A percentile compares a stretch with the other conserved stretches of the same genome.
phyloP scores from a whole-genome alignment of 768 basidiomycete genomes.

The Pleurotus djamor region DNA sequence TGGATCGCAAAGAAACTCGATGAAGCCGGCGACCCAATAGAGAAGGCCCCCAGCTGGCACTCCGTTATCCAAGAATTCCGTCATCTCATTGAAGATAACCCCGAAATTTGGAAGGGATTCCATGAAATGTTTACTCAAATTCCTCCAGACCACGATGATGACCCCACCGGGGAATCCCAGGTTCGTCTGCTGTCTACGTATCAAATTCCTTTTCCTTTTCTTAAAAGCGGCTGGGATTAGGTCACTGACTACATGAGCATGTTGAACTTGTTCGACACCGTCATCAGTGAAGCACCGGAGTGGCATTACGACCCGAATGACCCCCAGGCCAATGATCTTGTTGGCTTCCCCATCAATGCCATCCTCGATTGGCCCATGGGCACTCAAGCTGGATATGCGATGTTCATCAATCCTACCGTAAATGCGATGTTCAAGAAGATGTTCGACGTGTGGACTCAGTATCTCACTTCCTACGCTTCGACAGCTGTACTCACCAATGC shows the following conservation, averaged over 20 bases:
- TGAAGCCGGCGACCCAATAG: neutral
- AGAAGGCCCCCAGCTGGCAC: neutral
- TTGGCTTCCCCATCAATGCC: slow-evolving; percentile 47
- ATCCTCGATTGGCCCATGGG: slow-evolving; percentile 39
- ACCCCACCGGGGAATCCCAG: slow-evolving; percentile 14
- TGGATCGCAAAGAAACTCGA: slow-evolving; percentile 6
- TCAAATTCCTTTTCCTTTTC: too few relatives aligned
- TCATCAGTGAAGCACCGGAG: slow-evolving; percentile 38
- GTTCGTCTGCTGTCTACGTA: slow-evolving; percentile 3
- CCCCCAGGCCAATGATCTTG: slow-evolving; percentile 28
- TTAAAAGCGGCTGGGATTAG: too few relatives aligned
- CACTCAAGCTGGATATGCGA: slow-evolving; percentile 23
- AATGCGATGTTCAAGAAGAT: slow-evolving; percentile 46
- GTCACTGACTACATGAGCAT: slow-evolving; percentile 41
- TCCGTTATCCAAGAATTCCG: slow-evolving; percentile 24
- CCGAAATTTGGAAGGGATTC: slow-evolving; percentile 26
- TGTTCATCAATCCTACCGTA: slow-evolving; percentile 39
- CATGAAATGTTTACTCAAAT: slow-evolving; percentile 27
- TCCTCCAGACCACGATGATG: slow-evolving; percentile 8
- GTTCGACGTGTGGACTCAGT: slow-evolving; percentile 47
- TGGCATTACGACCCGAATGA: slow-evolving; percentile 17
- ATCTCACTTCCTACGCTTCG: slow-evolving; percentile 42
- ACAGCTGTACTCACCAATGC: slow-evolving; percentile 33
- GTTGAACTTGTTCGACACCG: slow-evolving; percentile 36
- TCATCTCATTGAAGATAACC: slow-evolving; percentile 22